These are phyloP conservation scores for Plasmopara viticola DNA, from an alignment of 352 stramenopile species.

Conservation along the genomic window DNA sequence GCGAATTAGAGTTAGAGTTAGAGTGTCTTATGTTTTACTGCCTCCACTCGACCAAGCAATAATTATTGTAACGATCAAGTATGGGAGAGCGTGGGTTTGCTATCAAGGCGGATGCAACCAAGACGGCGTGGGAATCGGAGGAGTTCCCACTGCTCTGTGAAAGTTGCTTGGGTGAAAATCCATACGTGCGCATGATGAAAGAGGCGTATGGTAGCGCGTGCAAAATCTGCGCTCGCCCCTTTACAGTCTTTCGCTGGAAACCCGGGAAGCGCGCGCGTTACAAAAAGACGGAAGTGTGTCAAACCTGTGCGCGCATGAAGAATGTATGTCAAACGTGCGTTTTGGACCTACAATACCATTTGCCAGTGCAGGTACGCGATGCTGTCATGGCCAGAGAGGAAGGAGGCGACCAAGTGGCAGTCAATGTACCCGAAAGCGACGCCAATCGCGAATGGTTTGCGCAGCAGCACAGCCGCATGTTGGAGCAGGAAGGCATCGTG, in stretches of 20 bases:
- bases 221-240: conserved; percentile 97
- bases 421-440: conserved; percentile 89
- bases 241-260: conserved; percentile 98
- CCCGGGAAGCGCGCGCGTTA: conserved; percentile 95
- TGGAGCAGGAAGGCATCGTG: conserved; percentile 87
- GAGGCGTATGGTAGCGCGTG: conserved; percentile 94
- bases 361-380: conserved; percentile 93
- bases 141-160: conserved; percentile 98
- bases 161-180: conserved; percentile 98
- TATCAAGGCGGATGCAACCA: conserved; percentile 84
- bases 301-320: conserved; percentile 97
- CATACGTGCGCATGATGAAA: conserved; percentile 99
- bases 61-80: neutral
- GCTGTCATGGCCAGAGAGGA: conserved; percentile 65
- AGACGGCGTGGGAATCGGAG: conserved; percentile 87
- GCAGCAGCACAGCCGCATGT: conserved; percentile 85
- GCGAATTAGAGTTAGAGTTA: conserved; percentile 10
- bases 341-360: conserved; percentile 97
- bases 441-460: conserved; percentile 94
- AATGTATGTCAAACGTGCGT: conserved; percentile 99
- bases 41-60: neutral
- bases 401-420: conserved; percentile 29
- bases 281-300: conserved; percentile 98
- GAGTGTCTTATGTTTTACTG: neutral
- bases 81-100: conserved; percentile 83